A percentile compares a stretch with the other conserved stretches of the same genome.
Evolutionary conservation across 1,284 basidiomycete genomes (phyloP).

Genomic region (Boletellus deceptivus): DNA sequence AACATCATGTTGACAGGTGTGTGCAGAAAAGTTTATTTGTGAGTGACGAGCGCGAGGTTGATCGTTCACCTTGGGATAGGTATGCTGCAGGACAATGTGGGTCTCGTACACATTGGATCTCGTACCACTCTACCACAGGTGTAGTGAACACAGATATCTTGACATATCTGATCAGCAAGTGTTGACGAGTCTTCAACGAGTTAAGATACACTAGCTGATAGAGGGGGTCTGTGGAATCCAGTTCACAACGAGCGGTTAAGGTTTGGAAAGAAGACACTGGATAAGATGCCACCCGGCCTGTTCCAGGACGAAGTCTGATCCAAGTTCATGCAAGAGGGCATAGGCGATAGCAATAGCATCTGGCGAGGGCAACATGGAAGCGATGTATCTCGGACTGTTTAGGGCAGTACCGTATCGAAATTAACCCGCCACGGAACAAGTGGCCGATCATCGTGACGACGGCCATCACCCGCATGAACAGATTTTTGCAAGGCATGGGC

Average conservation of each 20-base stretch:
- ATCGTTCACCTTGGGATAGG: neutral
- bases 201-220: constrained; percentile 15
- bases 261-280: constrained; percentile 12
- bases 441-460: constrained; percentile 14
- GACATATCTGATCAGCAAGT: constrained; percentile 1
- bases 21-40: neutral
- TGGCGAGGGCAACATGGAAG: constrained; percentile 12
- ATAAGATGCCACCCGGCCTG: constrained; percentile 13
- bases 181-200: neutral
- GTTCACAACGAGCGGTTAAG: constrained; percentile 3
- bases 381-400: constrained; percentile 7
- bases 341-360: constrained; percentile 23
- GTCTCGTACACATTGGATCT: too few relatives aligned
- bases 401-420: constrained; percentile 10
- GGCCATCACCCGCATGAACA: constrained; percentile 17
- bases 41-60: neutral
- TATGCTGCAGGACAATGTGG: constrained; percentile 8
- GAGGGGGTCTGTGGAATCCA: constrained; percentile 5
- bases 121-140: constrained; percentile 17
- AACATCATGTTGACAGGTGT: constrained; percentile 2
- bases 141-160: constrained; percentile 15
- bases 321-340: constrained; percentile 18
- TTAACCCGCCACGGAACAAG: constrained; percentile 15
- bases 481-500: constrained; percentile 3
- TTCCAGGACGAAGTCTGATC: constrained; percentile 13